Evolutionary conservation across 1,284 basidiomycete genomes (phyloP).

Genomic region (Naganishia sp.): DNA sequence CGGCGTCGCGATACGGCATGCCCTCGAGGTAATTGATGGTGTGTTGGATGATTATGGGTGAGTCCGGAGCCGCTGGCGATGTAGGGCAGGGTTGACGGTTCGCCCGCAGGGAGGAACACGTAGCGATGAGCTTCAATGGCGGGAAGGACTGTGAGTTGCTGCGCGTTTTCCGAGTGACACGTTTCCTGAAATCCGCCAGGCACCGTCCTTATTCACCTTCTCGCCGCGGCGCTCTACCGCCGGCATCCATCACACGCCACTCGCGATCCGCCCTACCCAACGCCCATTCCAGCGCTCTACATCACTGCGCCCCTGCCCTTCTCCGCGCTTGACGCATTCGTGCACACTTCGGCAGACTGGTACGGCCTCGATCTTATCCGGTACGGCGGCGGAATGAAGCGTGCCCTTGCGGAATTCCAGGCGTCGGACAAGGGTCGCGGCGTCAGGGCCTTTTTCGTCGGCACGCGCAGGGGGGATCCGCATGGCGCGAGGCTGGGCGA

Average conservation of each 20-base stretch:
- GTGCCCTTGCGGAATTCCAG: slow-evolving; percentile 76
- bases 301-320: slow-evolving; percentile 90
- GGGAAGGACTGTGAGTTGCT: slow-evolving; percentile 94
- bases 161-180: neutral
- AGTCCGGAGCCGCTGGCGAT: slow-evolving; percentile 23
- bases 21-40: slow-evolving; percentile 73
- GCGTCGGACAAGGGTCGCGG: slow-evolving; percentile 49
- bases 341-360: slow-evolving; percentile 62
- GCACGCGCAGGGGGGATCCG: slow-evolving; percentile 83
- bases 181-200: slow-evolving; percentile 57
- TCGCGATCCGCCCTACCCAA: slow-evolving; percentile 36
- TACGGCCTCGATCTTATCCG: slow-evolving; percentile 80
- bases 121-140: slow-evolving; percentile 93
- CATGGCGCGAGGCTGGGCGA: slow-evolving; percentile 74
- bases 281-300: slow-evolving; percentile 74
- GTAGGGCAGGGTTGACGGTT: neutral
- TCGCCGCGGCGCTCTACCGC: slow-evolving; percentile 66
- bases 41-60: slow-evolving; percentile 76
- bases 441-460: slow-evolving; percentile 80
- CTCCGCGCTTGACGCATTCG: slow-evolving; percentile 78
- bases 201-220: slow-evolving; percentile 89
- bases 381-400: slow-evolving; percentile 78
- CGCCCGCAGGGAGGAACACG: slow-evolving; percentile 60
- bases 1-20: slow-evolving; percentile 62
- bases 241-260: slow-evolving; percentile 38